Evolutionary conservation across 75 land plant species (phyloP), one percentile per base, ranked within the genome.

Genomic region (Gnetum montanum): DNA sequence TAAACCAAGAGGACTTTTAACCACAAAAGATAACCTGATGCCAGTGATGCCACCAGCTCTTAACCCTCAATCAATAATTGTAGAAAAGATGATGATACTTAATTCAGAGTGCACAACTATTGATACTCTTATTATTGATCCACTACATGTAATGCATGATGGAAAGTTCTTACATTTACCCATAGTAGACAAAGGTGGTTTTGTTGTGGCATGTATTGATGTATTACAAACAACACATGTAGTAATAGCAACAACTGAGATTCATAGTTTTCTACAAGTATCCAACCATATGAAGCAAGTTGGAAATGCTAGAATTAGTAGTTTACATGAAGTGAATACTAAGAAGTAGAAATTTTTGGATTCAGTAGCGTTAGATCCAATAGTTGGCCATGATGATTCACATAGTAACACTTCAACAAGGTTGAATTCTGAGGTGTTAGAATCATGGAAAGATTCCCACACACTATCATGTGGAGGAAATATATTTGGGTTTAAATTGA

Each of bases 51-150:
- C 90, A 8, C 79, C 73, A 61, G 75, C 75, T 58, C 73, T 89
- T 52, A 44, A 78, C 38, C 75, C 96, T 8, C 84, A 85, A 12
- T 71, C 84, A 8, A 84, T 86, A n/a, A 65, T 80, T 34, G 79
- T 93, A 43, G 96, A 88, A 46, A 79, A 90, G 96, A 91, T 90
- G 6, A 90, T 90, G 96, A 90, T 91, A 19, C 84, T 76, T 29
- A 86, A 86, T 66, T 91, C 96, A 33, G 96, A 90, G 49, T 86
- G 91, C 72, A 88, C 83, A 61, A 72, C 76, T 11, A 20, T 68
- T 37, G 84, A 82, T 25, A 90, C 91, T 43, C 79, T 84, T 26
- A 82, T 90, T 33, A 87, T 90, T 57, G 96, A 86, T 76, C 91
- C 96, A 44, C 51, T 90, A 47, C 96, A 90, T 38, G 75, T 76